Percentiles rank a stretch among this genome's conserved stretches.
These are phyloP conservation scores for Leucoagaricus sp. DNA, from an alignment of 1,284 basidiomycete genomes.

Conservation along the genomic window DNA sequence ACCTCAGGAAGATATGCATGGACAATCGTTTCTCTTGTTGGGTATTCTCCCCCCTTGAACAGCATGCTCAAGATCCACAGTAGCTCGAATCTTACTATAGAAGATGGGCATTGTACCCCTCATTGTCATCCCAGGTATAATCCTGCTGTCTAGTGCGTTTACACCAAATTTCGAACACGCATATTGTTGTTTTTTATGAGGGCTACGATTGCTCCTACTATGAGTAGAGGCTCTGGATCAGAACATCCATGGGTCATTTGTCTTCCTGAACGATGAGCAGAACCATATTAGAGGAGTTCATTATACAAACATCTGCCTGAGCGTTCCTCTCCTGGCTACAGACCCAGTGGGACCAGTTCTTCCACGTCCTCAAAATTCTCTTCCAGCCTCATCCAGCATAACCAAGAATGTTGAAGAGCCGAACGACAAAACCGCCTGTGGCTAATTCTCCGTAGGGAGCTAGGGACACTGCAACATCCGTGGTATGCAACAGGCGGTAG, in stretches of 20 bases:
- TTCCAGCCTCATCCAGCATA: conserved; percentile 23
- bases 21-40: conserved; percentile 21
- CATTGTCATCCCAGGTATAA: conserved; percentile 34
- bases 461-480: conserved; percentile 31
- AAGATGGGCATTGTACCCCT: conserved; percentile 30
- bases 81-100: conserved; percentile 32
- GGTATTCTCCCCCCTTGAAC: conserved; percentile 21
- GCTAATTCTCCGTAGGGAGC: conserved; percentile 21
- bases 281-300: conserved; percentile 29
- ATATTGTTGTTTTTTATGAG: conserved; percentile 31
- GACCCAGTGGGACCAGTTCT: conserved; percentile 16
- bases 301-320: conserved; percentile 35
- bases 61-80: conserved; percentile 15
- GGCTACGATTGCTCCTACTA: conserved; percentile 38
- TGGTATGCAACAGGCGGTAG: conserved; percentile 20
- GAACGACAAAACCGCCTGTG: conserved; percentile 33
- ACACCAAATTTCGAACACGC: conserved; percentile 21
- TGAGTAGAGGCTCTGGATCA: conserved; percentile 27
- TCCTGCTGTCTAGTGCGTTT: conserved; percentile 24
- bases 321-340: conserved; percentile 22
- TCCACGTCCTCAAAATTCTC: conserved; percentile 26
- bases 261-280: conserved; percentile 36
- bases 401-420: conserved; percentile 29
- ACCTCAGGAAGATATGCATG: conserved; percentile 23
- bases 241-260: conserved; percentile 20